Conservation (phyloP, 73 alveolate genomes). For the Tetrahymena malaccensis region DNA sequence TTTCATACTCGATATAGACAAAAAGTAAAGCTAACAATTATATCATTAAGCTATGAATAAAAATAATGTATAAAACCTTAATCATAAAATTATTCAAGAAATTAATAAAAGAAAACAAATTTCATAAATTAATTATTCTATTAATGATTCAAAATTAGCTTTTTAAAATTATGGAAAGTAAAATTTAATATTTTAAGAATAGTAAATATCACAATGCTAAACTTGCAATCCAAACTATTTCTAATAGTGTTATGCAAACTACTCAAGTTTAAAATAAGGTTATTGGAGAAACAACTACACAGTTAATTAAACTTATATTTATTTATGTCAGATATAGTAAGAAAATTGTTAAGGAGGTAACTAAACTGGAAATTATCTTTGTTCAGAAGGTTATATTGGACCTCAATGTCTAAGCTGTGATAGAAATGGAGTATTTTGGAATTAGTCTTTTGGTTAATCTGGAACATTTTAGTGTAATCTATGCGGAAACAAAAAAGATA, state of each 20-base stretch:
- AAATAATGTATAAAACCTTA: background rate
- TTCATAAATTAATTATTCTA: no score
- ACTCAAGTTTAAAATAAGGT: background rate
- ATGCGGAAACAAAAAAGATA: background rate
- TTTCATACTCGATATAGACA: background rate
- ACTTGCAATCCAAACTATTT: background rate
- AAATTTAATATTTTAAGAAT: background rate
- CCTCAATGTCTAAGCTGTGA: background rate
- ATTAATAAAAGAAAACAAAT: background rate
- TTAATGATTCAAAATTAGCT: no score
- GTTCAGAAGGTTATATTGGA: background rate
- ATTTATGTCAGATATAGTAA: background rate
- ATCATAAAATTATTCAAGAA: background rate
- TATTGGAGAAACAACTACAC: background rate
- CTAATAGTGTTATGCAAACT: background rate
- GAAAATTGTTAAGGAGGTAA: background rate
- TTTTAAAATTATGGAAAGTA: no score
- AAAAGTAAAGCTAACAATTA: background rate
- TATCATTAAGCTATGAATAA: background rate
- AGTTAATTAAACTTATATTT: background rate
- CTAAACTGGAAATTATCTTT: background rate
- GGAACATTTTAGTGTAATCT: background rate
- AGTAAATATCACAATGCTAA: background rate
- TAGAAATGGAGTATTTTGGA: background rate
- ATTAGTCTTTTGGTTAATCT: background rate